Base-by-base conservation (phyloP, 768 basidiomycete genomes). In the Myochromella boudieri region DNA sequence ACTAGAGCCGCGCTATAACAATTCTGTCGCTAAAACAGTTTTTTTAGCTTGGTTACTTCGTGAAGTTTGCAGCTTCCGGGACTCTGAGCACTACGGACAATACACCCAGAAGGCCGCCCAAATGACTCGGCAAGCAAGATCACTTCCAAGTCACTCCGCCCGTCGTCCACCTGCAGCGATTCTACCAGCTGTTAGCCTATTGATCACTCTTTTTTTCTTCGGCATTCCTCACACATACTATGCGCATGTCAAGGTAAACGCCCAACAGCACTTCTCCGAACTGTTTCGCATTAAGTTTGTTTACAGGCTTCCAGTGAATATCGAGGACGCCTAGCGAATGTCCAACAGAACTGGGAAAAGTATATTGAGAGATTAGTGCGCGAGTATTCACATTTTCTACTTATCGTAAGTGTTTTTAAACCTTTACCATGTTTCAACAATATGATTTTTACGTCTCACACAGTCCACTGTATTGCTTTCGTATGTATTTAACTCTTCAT, bases 321-420 rank as follows among this genome's bases (percentile, higher is more conserved):
- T 51, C 71, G 73, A 1, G 78, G 77, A 3, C 71, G 78, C 12
- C 62, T 80, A 20, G 63, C 68, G 2, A 72, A 65, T 29, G 64
- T 79, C n/a, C 72, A 77, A 51, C 58, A 67, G 37, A 74, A 66
- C 31, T 82, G 79, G 78, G 67, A 75, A 42, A 57, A 52, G 12
- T 80, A 80, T 46, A 72, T 78, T 18, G 67, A 71, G 27, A 71
- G 76, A 27, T 67, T 82, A 4, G 74, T 76, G 4, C 66, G 72
- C 48, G 79, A 81, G 51, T 81, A 80, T 55, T 76, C 77, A 7
- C 72, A 81, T 46, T 80, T 82, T 50, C 63, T 81, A 15, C 68
- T 81, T 6, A 72, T 82, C 27, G 80, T 80, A 50, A 65, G 77
- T 61, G 29, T 6, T 14, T 12, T 42, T 37, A 22, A 40, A 8